Percentiles rank a stretch among this genome's conserved stretches.
These are phyloP conservation scores for Russula brevipes DNA, from an alignment of 768 basidiomycete species.

Conservation along the genomic window DNA sequence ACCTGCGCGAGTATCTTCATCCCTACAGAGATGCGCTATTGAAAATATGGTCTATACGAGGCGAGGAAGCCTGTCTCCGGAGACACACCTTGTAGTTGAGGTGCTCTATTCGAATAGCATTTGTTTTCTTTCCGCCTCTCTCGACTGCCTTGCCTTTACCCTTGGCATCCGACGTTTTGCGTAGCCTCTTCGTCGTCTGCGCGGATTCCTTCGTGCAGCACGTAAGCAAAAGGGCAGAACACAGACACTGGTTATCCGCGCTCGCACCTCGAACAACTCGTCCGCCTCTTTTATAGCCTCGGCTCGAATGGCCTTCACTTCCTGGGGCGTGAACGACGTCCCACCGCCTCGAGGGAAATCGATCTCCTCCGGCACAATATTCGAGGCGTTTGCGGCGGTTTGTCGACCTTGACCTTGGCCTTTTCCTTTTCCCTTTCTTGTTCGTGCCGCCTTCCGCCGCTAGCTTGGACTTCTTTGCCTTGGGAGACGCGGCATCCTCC, in stretches of 20 bases:
- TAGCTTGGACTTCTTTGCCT: conserved; percentile 59
- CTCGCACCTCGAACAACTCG: conserved; percentile 62
- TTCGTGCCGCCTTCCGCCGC: conserved; percentile 26
- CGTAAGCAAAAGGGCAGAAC: background rate
- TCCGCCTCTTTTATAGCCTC: conserved; percentile 85
- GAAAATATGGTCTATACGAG: conserved; percentile 12
- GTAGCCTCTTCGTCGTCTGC: conserved; percentile 41
- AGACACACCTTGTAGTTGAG: conserved; percentile 81
- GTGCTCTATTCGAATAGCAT: conserved; percentile 75
- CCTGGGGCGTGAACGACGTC: conserved; percentile 78
- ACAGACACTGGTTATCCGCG: background rate
- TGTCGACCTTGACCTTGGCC: conserved; percentile 25
- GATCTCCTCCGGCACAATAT: conserved; percentile 57
- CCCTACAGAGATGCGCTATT: conserved; percentile 69
- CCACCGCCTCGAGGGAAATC: conserved; percentile 97
- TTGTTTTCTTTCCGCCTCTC: conserved; percentile 42
- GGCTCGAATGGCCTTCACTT: conserved; percentile 78
- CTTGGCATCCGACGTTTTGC: conserved; percentile 44
- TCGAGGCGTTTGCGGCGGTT: conserved; percentile 36
- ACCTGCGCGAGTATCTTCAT: conserved; percentile 90
- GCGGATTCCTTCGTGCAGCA: conserved; percentile 23
- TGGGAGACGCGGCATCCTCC: conserved; percentile 50
- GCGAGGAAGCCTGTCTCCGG: background rate
- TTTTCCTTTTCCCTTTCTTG: conserved; percentile 29
- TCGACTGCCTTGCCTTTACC: conserved; percentile 30